Percentiles rank a stretch among this genome's conserved stretches.
Evolutionary conservation across 208 protist species (phyloP).

Genomic region (Lotmaria passim): DNA sequence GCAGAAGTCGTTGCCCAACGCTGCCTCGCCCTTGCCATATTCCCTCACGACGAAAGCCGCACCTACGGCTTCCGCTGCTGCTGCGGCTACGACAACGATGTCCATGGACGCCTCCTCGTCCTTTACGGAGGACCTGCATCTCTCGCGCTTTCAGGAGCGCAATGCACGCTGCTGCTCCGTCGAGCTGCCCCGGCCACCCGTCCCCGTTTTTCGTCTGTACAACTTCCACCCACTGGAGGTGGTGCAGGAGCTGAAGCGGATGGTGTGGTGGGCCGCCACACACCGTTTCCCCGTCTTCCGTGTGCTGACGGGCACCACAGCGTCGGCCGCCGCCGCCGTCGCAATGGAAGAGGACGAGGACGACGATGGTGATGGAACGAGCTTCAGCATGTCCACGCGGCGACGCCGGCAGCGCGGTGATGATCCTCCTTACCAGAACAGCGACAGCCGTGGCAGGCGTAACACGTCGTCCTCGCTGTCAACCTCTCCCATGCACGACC

Average conservation of each 20-base stretch:
- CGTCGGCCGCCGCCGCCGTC: not conserved
- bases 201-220: slow-evolving; percentile 18
- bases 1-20: not conserved
- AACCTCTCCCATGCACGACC: not conserved
- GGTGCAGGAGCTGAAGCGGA: slow-evolving; percentile 23
- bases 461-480: not conserved
- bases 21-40: slow-evolving; percentile 1
- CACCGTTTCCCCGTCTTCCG: slow-evolving; percentile 17
- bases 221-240: slow-evolving; percentile 20
- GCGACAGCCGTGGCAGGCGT: not conserved
- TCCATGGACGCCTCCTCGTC: slow-evolving; percentile 2
- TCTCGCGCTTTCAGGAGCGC: slow-evolving; percentile 11
- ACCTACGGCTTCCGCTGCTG: not conserved
- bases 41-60: not conserved
- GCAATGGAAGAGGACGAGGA: not conserved
- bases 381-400: not conserved
- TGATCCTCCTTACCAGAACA: too few species aligned
- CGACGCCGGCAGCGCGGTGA: not conserved
- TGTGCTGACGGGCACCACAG: slow-evolving; percentile 17
- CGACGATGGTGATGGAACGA: not conserved
- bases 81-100: not conserved
- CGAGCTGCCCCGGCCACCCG: slow-evolving; percentile 8
- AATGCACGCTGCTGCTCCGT: slow-evolving; percentile 9
- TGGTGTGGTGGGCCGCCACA: slow-evolving; percentile 17
- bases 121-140: slow-evolving; percentile 16